Conservation (phyloP, 306 rosid species). For the Lathyrus sativus region DNA sequence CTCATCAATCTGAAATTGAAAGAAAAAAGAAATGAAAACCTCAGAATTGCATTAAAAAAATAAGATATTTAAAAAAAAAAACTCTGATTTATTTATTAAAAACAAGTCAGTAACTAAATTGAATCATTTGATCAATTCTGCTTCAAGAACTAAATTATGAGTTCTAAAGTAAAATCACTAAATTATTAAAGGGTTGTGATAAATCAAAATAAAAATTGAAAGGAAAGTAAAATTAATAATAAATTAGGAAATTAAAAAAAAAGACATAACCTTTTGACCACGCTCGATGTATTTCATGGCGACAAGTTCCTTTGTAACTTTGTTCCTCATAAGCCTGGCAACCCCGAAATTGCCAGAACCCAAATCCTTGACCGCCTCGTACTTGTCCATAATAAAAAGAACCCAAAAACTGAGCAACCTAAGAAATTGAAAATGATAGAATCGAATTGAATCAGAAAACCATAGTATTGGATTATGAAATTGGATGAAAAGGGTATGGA, state of each 20-base stretch:
- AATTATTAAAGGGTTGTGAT: not conserved
- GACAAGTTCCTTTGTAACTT: conserved; percentile 68
- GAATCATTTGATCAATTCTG: conserved; percentile 2
- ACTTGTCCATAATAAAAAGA: conserved; percentile 50
- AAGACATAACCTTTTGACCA: conserved; percentile 50
- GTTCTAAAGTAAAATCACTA: conserved; percentile 14
- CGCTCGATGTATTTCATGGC: conserved; percentile 81
- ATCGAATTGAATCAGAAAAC: conserved; percentile 27
- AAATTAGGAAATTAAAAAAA: not conserved
- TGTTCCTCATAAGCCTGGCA: conserved; percentile 64
- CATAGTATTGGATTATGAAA: conserved; percentile 11
- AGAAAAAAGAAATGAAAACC: not conserved
- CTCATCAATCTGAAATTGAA: conserved; percentile 60
- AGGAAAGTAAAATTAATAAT: not conserved
- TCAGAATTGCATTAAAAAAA: not conserved
- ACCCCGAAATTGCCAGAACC: conserved; percentile 73
- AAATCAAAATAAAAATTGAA: conserved; percentile 1
- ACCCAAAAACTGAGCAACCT: not conserved
- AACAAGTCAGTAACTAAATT: not conserved
- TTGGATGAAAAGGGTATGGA: conserved; percentile 22
- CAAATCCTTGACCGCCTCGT: conserved; percentile 61
- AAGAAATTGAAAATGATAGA: not conserved
- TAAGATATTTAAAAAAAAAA: not conserved
- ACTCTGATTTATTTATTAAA: not conserved
- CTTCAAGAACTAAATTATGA: conserved; percentile 1